Base-by-base conservation (phyloP, 225 moss, liverwort and hornwort genomes). In the Anthoceros angustus region DNA sequence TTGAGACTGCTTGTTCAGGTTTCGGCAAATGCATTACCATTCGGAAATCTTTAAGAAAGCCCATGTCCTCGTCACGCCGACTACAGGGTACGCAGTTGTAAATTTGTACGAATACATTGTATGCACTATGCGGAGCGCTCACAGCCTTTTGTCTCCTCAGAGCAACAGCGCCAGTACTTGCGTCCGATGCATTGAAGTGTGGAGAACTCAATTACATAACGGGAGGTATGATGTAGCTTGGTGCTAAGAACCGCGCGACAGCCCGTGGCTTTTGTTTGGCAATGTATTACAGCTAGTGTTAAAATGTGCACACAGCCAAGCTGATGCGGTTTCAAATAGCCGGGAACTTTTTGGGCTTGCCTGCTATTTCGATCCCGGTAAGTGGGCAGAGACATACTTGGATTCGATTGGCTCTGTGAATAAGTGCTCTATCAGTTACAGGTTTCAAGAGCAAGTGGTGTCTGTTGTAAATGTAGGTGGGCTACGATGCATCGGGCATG, bases 271-370 rank as follows among this genome's bases (percentile, higher is more conserved):
- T 38, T 0, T 64, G 64, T 15, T 15, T 15, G 38, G 38, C 7
- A 6, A 9, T 64, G 41, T 9, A 43, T 25, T 15, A 18, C 39
- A 25, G 5, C 40, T 10, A 4, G 18, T 42, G 25, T 26, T 39
- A 0, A 5, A 2, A 55, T 43, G 7, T 24, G 15, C 20, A 26
- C 43, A 63, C 86, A 93, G 93, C 87, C 72, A 86, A 93, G 78
- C 69, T 94, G 61, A 94, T 94, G 93, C 93, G 93, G 23, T 94
- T 80, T 43, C 86, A 84, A 71, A 90, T 90, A 43, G 77, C 90
- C 62, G 93, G 93, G 62, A 94, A 90, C 71, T 90, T 94, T 68
- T 73, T 94, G 43, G 93, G 93, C 3, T 73, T 94, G 70, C 93
- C 93, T 16, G 86, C 86, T 20, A 72, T 94, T 43, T 83, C 90